Evolutionary conservation across 2,329 filamentous ascomycete genomes (phyloP).

Genomic region (Phaeosphaeria sp.): DNA sequence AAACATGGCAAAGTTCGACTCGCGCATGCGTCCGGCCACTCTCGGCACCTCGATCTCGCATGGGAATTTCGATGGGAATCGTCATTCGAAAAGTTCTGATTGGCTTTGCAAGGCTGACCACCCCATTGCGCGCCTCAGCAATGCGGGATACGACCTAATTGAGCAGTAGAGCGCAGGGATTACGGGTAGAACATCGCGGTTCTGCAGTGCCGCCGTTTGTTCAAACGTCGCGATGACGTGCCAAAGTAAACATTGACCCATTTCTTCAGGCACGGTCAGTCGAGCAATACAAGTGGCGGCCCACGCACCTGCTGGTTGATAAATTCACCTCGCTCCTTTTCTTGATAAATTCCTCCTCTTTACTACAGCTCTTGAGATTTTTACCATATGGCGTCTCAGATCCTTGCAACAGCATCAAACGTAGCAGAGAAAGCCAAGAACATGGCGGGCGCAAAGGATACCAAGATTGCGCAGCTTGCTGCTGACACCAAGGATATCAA

Average conservation of each 20-base stretch:
- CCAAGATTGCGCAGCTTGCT: slow-evolving; percentile 69
- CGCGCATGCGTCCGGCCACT: slow-evolving; percentile 23
- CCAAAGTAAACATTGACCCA: slow-evolving; percentile 17
- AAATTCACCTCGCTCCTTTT: neutral
- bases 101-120: slow-evolving; percentile 14
- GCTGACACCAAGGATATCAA: slow-evolving; percentile 66
- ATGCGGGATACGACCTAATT: slow-evolving; percentile 15
- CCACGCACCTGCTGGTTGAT: neutral
- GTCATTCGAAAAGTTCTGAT: slow-evolving; percentile 18
- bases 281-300: neutral
- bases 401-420: slow-evolving; percentile 26
- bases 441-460: slow-evolving; percentile 41
- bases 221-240: slow-evolving; percentile 10
- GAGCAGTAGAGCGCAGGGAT: slow-evolving; percentile 14
- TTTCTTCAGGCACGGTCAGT: neutral
- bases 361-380: neutral
- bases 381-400: slow-evolving; percentile 38
- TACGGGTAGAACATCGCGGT: neutral
- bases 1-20: slow-evolving; percentile 29
- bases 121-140: slow-evolving; percentile 12
- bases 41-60: slow-evolving; percentile 21
- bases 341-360: neutral
- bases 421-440: slow-evolving; percentile 42
- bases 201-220: neutral
- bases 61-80: slow-evolving; percentile 12